Base-by-base conservation (phyloP, 371 early-diverging fungal genomes). In the Cokeromyces recurvatus region DNA sequence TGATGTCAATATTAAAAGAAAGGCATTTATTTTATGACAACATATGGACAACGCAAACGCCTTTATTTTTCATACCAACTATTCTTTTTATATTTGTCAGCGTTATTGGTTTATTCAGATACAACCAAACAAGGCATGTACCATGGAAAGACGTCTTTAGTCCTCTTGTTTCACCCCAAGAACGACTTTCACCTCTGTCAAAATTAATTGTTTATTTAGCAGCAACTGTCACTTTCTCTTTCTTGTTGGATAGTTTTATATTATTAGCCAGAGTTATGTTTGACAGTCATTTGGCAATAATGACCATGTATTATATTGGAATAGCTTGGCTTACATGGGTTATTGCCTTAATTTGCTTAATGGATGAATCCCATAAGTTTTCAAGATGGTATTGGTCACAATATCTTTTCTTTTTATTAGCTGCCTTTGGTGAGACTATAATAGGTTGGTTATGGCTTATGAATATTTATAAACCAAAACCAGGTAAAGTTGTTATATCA, bases 301-400 rank as follows among this genome's bases (percentile, higher is more conserved):
- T 64, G 6, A 52, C 69, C 12, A 48, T 62, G 3, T 75, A 69
- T 32, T 75, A 68, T 32, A 55, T 59, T 43, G 59, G 40, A 12
- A 21, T 57, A 0, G 69, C 70, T 15, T 68, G 61, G 53, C 32
- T 66, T 3, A 62, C 71, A 7, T 75, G 76, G 76, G 46, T 46
- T 10, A 16, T 70, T 19, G 46, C 42, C n/a, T 47, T 70, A 14
- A 42, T 50, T 0, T 51, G 45, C 14, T 42, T 68, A 5, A 38
- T 56, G 5, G 58, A 66, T 36, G 71, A 74, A 48, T 59, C 67
- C 1, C 54, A 61, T 38, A 60, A 62, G 36, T 69, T 62, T 23
- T 54, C 59, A 4, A 55, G 57, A 43, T 75, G 71, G 71, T 51
- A 60, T 36, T 75, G 76, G 76, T 37, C 65, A 11, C 76, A 71